Evolutionary conservation across 1,139 yeast species (phyloP).

Genomic region (Wickerhamomyces sp.): DNA sequence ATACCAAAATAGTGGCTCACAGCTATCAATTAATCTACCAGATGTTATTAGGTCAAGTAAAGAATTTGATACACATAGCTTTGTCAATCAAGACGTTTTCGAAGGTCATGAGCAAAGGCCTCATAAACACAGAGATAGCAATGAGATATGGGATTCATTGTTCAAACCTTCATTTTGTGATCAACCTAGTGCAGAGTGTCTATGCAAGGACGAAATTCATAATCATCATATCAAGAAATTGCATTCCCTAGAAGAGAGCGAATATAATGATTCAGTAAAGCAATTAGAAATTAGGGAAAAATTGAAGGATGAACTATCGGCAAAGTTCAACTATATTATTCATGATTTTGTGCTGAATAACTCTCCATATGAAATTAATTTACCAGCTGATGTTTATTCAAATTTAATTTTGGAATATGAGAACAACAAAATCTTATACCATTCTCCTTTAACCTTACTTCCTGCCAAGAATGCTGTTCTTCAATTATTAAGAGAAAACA

Average conservation of each 20-base stretch:
- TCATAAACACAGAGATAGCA: conserved; percentile 3
- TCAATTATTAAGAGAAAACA: conserved; percentile 43
- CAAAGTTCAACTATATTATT: conserved; percentile 30
- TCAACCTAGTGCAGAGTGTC: conserved; percentile 11
- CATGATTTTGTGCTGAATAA: conserved; percentile 26
- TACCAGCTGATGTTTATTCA: conserved; percentile 34
- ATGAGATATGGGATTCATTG: conserved; percentile 17
- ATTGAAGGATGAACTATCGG: conserved; percentile 27
- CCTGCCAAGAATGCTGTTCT: conserved; percentile 42
- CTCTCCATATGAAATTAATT: conserved; percentile 43
- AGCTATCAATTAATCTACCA: conserved; percentile 12
- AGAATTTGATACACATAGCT: conserved; percentile 21
- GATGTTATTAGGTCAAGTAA: conserved; percentile 14
- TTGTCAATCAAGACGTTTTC: conserved; percentile 13
- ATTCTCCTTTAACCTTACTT: conserved; percentile 36
- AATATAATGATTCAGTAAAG: conserved; percentile 14
- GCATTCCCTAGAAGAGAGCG: conserved; percentile 7
- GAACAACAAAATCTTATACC: conserved; percentile 26
- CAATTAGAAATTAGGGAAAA: conserved; percentile 17
- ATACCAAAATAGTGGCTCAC: too few relatives aligned
- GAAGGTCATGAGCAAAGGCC: not conserved
- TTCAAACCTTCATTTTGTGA: conserved; percentile 21
- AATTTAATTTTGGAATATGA: conserved; percentile 31
- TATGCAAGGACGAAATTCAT: conserved; percentile 11
- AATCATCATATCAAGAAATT: conserved; percentile 3